These are phyloP conservation scores for Tetrahymena malaccensis DNA, from an alignment of 73 alveolate genomes.

Conservation along the genomic window DNA sequence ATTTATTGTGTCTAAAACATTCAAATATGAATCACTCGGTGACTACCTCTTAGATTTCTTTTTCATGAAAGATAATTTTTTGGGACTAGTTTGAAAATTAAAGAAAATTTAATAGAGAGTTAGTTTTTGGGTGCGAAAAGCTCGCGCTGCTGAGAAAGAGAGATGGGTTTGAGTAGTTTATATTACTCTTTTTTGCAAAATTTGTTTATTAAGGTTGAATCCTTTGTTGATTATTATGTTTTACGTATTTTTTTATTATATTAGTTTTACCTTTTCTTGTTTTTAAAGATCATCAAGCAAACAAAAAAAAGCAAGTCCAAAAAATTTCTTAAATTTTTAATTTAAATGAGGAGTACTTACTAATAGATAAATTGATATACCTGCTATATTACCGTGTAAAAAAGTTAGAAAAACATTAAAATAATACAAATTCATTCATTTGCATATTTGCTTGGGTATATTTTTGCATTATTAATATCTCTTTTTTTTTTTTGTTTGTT, in stretches of 20 bases:
- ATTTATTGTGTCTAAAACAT: not conserved
- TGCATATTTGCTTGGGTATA: not conserved
- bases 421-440: not conserved
- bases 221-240: not conserved
- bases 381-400: not conserved
- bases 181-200: not conserved
- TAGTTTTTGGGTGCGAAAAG: not conserved
- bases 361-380: not conserved
- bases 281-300: not conserved
- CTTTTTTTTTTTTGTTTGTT: no score
- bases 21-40: not conserved
- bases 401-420: no score
- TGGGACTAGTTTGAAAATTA: no score
- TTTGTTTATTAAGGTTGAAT: not conserved
- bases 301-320: not conserved
- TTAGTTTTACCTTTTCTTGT: not conserved
- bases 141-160: not conserved
- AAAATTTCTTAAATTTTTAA: not conserved
- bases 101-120: no score
- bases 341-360: not conserved
- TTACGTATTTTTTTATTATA: not conserved
- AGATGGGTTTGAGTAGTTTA: not conserved
- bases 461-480: not conserved
- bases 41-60: not conserved
- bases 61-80: not conserved